A percentile compares a stretch with the other conserved stretches of the same genome.
Conservation (phyloP, 306 rosid species). For the Crataegus laevigata region DNA sequence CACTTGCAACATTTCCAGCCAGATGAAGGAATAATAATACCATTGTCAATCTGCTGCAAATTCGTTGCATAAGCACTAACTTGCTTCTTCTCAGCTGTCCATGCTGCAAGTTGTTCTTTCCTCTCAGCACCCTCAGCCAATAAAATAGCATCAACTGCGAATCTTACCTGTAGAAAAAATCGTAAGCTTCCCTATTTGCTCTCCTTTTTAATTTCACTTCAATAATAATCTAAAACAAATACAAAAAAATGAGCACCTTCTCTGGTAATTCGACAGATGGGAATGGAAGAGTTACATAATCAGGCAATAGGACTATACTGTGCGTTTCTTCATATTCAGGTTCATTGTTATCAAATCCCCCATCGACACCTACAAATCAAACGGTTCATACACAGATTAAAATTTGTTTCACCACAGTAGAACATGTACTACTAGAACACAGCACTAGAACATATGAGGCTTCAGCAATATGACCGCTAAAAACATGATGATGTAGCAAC, state of each 20-base stretch:
- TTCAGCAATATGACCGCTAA: neutral
- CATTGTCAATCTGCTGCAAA: constrained; percentile 76
- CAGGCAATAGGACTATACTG: constrained; percentile 64
- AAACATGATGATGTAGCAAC: neutral
- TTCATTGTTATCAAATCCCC: constrained; percentile 87
- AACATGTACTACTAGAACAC: neutral
- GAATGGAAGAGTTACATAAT: constrained; percentile 72
- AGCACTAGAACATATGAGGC: neutral
- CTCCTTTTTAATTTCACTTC: neutral
- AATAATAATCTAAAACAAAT: neutral
- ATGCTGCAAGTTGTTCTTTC: constrained; percentile 85
- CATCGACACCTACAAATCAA: constrained; percentile 69
- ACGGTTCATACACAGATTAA: constrained; percentile 12
- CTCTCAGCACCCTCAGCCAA: constrained; percentile 77
- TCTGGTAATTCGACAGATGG: constrained; percentile 97
- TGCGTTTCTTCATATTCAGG: constrained; percentile 62
- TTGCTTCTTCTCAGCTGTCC: constrained; percentile 77
- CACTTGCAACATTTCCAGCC: constrained; percentile 93
- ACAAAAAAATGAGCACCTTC: constrained; percentile 46
- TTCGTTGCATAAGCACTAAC: constrained; percentile 56
- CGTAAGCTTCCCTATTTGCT: neutral
- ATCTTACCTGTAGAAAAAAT: constrained; percentile 59
- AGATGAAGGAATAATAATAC: constrained; percentile 68
- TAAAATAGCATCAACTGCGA: constrained; percentile 81
- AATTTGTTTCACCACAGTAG: neutral